phyloP scores from a whole-genome alignment of 768 basidiomycete genomes.

The Fomitopsis pulvina region DNA sequence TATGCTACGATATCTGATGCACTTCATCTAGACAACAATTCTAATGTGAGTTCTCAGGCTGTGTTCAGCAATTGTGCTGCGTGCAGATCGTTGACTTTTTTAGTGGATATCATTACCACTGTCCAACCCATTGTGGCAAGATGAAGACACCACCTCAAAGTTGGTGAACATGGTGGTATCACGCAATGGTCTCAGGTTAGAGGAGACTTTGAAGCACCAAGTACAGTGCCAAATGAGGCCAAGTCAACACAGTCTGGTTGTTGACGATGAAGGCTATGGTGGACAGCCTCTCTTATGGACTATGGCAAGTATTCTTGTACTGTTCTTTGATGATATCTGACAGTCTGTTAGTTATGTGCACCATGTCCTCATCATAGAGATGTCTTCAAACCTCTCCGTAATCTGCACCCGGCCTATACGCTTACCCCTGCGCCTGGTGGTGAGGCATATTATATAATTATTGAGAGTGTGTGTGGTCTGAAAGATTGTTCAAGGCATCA shows the following conservation, averaged over 20 bases:
- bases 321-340: background rate
- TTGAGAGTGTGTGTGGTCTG: background rate
- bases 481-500: conserved; percentile 34
- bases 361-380: background rate
- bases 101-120: background rate
- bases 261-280: background rate
- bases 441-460: background rate
- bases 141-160: background rate
- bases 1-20: background rate
- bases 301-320: background rate
- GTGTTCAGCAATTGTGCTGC: too few species aligned
- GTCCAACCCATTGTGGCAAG: background rate
- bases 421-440: conserved; percentile 2
- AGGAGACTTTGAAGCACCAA: background rate
- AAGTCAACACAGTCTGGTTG: background rate
- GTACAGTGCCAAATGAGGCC: background rate
- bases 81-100: too few species aligned
- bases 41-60: background rate
- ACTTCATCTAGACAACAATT: background rate
- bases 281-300: background rate
- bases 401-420: background rate
- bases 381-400: background rate
- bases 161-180: background rate
- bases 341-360: background rate
- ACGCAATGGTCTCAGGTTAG: background rate